Evolutionary conservation across 177 flowering plant genomes (phyloP), one percentile per base, ranked within the genome.

Genomic region (Vitis hybrid): DNA sequence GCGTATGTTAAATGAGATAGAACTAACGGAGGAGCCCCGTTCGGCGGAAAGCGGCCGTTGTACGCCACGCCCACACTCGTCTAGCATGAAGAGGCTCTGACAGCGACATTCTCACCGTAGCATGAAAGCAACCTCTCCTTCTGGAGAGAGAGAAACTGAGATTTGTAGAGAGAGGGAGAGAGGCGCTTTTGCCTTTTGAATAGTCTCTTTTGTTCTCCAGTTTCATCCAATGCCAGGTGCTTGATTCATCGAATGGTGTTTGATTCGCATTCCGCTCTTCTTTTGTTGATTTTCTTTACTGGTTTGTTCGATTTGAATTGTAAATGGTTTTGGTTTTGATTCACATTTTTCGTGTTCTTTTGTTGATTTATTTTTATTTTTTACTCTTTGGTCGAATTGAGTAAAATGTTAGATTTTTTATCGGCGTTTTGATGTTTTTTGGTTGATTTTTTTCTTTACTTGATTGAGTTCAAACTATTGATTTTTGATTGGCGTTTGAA

Each of bases 61-160:
- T 69, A 72, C 66, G 76, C 79, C 30, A 64, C 75, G 53, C 63
- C 70, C 57, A 46, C 9, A 50, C 65, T 48, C 65, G 18, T 52
- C 20, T 10, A 18, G 24, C 20, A n/a, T 27, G 51, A 27, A 17
- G 20, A 41, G 32, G 14, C 32, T n/a, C 30, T 41, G 70, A 70
- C 6, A 70, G n/a, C 62, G 66, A 74, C 62, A 24, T 30, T 41
- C 53, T 15, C 32, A 58, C 56, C 70, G 57, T 51, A 64, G 30
- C 67, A n/a, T 9, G 54, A 53, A 73, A 61, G 76, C 66, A 21
- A 73, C 66, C 58, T 5, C 63, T 10, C 54, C 18, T 32, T 9
- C 17, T 14, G 13, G 5, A 10, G 32, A 32, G 32, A 15, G 14
- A 61, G 15, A 61, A 9, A 41, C 10, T 17, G 9, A 63, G 17